Evolutionary conservation across 768 basidiomycete species (phyloP), one percentile per base, ranked within the genome.

Genomic region (Omphalotus guepiniiformis): DNA sequence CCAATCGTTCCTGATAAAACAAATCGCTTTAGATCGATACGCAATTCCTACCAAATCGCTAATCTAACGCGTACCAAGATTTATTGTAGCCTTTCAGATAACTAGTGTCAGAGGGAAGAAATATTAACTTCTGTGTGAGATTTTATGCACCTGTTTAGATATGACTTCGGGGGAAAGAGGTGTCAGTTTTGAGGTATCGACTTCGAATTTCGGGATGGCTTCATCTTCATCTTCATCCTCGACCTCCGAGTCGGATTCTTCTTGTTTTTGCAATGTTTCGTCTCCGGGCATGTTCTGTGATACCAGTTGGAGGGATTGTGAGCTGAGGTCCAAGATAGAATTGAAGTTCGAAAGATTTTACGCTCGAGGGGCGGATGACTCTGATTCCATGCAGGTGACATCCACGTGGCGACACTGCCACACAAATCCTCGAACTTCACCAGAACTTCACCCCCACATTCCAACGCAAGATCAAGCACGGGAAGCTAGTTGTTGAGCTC

Each of bases 131-230:
- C n/a, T n/a, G n/a, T n/a, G n/a, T n/a, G n/a, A n/a, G n/a, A n/a
- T n/a, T n/a, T n/a, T n/a, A n/a, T n/a, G n/a, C 56, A 89, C 90
- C 73, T 92, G 89, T 76, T 91, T 92, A 54, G 88, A 88, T 61
- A 92, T 92, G 56, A 93, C 89, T 61, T 92, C 82, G 26, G 90
- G 91, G 13, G 88, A 90, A 39, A 96, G 75, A 47, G 93, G 89
- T 15, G 90, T 91, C 60, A 96, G 73, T 60, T 80, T 88, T 30
- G 87, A 75, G 13, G 77, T 69, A 72, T 95, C 93, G 59, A 96
- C 67, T 26, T 95, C 80, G 55, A 94, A 68, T 51, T 76, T 72
- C 22, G 82, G 82, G 58, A 86, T 53, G 25, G 66, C 63, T 41
- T 84, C 82, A 16, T 72, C 61, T 8, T 62, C 69, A 35, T 74